These are phyloP conservation scores for Auriscalpium vulgare DNA, from an alignment of 768 basidiomycete species.

Conservation along the genomic window DNA sequence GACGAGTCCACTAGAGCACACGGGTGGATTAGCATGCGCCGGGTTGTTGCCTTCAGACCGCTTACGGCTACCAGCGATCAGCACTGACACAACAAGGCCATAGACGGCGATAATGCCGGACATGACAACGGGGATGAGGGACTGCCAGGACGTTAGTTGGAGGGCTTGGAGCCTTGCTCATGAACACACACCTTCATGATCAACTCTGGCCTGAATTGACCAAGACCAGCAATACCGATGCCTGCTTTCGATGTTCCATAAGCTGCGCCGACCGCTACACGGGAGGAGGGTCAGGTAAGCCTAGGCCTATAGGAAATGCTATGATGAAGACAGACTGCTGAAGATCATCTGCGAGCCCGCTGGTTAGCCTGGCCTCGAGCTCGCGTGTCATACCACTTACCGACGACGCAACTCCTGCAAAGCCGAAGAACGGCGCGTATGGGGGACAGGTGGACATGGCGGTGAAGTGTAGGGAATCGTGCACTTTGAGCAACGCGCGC, in stretches of 20 bases:
- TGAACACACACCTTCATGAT: slow-evolving; percentile 54
- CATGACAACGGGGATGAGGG: slow-evolving; percentile 88
- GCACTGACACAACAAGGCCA: slow-evolving; percentile 97
- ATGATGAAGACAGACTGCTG: slow-evolving; percentile 60
- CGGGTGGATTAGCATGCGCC: too few species aligned
- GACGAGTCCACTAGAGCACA: too few species aligned
- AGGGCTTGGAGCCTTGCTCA: background rate
- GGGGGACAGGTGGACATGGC: slow-evolving; percentile 73
- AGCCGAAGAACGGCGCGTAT: slow-evolving; percentile 97
- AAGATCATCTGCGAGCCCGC: slow-evolving; percentile 91
- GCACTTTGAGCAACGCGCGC: background rate
- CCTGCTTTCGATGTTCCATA: slow-evolving; percentile 99
- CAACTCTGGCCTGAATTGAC: slow-evolving; percentile 89
- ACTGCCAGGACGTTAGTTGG: background rate
- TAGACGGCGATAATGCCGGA: slow-evolving; percentile 99
- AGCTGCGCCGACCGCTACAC: background rate
- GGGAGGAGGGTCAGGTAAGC: slow-evolving; percentile 31
- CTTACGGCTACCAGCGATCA: slow-evolving; percentile 84
- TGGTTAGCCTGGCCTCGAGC: background rate
- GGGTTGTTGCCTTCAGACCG: too few species aligned
- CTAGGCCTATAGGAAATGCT: background rate
- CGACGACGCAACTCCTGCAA: slow-evolving; percentile 93
- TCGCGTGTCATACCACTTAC: slow-evolving; percentile 34
- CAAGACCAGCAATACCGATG: slow-evolving; percentile 94
- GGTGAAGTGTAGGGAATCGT: background rate